Conservation (phyloP, 805 yeast genomes). For the Cyberlindnera americana region DNA sequence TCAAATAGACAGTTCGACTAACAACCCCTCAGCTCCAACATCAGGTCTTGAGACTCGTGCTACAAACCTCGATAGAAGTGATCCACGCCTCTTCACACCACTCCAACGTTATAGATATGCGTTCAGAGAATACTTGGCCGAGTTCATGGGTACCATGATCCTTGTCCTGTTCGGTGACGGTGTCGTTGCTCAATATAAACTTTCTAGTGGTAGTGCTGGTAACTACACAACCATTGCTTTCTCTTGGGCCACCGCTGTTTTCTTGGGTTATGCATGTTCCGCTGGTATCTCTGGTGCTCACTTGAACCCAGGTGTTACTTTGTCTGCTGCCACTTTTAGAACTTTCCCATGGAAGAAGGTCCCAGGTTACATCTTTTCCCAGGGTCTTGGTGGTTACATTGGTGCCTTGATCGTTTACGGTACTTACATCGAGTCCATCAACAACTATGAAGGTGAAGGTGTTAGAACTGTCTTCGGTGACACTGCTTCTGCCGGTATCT, state of each 20-base stretch:
- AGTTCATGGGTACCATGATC: conserved; percentile 47
- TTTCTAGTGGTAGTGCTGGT: conserved; percentile 38
- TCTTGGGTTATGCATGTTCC: conserved; percentile 46
- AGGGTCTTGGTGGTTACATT: conserved; percentile 44
- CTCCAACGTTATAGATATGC: conserved; percentile 28
- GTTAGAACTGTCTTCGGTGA: conserved; percentile 23
- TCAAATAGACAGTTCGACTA: conserved; percentile 8
- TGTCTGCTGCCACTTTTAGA: conserved; percentile 44
- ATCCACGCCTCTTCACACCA: conserved; percentile 18
- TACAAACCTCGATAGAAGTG: conserved; percentile 17
- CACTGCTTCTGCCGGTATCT: conserved; percentile 39
- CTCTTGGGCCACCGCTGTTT: conserved; percentile 54
- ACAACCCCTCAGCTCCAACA: conserved; percentile 23
- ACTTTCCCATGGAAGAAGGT: conserved; percentile 49
- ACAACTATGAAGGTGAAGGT: conserved; percentile 34
- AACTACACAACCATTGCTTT: conserved; percentile 40
- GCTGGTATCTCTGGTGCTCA: conserved; percentile 62
- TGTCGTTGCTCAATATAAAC: conserved; percentile 41
- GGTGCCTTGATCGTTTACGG: conserved; percentile 47
- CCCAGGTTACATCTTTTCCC: conserved; percentile 43
- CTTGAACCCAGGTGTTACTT: conserved; percentile 50
- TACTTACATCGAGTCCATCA: conserved; percentile 39
- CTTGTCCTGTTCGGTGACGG: conserved; percentile 47
- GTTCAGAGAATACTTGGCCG: conserved; percentile 46
- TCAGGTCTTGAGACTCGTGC: conserved; percentile 29